phyloP scores from a whole-genome alignment of 768 basidiomycete genomes.

The Auricularia sp. region DNA sequence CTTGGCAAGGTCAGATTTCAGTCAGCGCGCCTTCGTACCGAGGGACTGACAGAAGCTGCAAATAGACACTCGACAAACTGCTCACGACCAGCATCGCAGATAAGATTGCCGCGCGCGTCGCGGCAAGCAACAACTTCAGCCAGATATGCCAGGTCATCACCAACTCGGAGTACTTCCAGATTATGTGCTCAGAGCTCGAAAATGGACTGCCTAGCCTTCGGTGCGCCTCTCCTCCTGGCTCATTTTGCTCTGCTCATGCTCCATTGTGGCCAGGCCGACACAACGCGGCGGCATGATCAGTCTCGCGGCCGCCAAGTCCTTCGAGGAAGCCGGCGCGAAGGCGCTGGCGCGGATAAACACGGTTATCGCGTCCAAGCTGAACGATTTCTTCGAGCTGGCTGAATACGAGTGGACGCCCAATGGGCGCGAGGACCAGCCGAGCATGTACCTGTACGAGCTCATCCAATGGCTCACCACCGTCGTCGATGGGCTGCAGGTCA shows the following conservation, averaged over 20 bases:
- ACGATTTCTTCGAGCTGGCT: constrained; percentile 90
- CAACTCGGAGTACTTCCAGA: constrained; percentile 86
- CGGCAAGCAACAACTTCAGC: constrained; percentile 65
- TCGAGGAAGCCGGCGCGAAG: constrained; percentile 54
- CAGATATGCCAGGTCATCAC: constrained; percentile 90
- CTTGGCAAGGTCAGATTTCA: constrained; percentile 58
- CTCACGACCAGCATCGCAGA: constrained; percentile 67
- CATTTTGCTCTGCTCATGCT: background rate
- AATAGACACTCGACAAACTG: constrained; percentile 76
- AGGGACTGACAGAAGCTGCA: background rate
- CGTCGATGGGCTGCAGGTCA: constrained; percentile 80
- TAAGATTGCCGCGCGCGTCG: constrained; percentile 63
- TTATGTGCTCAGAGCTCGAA: constrained; percentile 75
- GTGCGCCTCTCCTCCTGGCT: constrained; percentile 22
- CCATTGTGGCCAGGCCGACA: constrained; percentile 45
- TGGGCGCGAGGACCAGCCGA: constrained; percentile 62
- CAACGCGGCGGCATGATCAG: constrained; percentile 76
- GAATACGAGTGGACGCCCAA: constrained; percentile 91
- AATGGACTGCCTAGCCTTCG: constrained; percentile 73
- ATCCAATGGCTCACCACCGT: constrained; percentile 95
- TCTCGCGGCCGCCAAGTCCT: constrained; percentile 51
- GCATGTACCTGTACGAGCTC: constrained; percentile 90
- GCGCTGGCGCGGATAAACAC: constrained; percentile 68
- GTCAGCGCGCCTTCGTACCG: background rate
- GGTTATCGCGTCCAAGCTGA: constrained; percentile 83